Conservation (phyloP, 2,329 filamentous ascomycete species). For the Basipetospora chlamydospora region DNA sequence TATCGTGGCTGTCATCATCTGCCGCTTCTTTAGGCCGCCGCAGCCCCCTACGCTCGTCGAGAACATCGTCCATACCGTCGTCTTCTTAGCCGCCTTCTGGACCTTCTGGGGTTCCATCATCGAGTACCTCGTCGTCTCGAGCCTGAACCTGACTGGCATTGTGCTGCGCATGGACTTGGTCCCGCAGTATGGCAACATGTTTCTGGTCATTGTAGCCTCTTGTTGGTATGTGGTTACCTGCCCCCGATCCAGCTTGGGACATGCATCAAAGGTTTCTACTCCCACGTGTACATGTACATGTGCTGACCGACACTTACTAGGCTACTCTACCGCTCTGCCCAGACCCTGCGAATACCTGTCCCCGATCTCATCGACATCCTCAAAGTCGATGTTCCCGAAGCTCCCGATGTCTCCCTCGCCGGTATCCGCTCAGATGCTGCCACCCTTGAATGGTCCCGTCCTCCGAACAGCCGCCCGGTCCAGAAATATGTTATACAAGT, state of each 20-base stretch:
- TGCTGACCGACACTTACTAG: constrained; percentile 27
- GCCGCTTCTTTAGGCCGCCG: constrained; percentile 10
- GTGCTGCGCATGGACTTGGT: constrained; percentile 7
- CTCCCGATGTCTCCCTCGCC: constrained; percentile 79
- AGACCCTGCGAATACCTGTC: constrained; percentile 81
- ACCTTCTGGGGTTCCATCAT: constrained; percentile 7
- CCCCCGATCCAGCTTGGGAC: no score
- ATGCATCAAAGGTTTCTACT: constrained; percentile 1
- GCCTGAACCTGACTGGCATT: constrained; percentile 3
- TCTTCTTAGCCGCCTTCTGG: constrained; percentile 9
- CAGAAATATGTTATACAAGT: constrained; percentile 85
- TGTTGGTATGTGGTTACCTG: constrained; percentile 7
- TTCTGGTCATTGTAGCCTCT: constrained; percentile 7
- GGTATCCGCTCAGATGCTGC: constrained; percentile 79
- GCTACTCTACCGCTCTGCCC: constrained; percentile 74
- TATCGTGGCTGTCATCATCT: constrained; percentile 9
- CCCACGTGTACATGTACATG: background rate
- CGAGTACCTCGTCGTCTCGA: constrained; percentile 7
- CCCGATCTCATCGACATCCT: constrained; percentile 82
- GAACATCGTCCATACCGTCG: constrained; percentile 9
- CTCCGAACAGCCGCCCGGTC: constrained; percentile 49
- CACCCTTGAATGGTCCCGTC: constrained; percentile 79
- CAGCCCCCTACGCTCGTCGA: constrained; percentile 9
- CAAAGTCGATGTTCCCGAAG: constrained; percentile 82
- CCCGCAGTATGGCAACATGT: constrained; percentile 9